A percentile compares a stretch with the other conserved stretches of the same genome.
Evolutionary conservation across 495 filamentous ascomycete genomes (phyloP).

Genomic region (Trichoderma virens): DNA sequence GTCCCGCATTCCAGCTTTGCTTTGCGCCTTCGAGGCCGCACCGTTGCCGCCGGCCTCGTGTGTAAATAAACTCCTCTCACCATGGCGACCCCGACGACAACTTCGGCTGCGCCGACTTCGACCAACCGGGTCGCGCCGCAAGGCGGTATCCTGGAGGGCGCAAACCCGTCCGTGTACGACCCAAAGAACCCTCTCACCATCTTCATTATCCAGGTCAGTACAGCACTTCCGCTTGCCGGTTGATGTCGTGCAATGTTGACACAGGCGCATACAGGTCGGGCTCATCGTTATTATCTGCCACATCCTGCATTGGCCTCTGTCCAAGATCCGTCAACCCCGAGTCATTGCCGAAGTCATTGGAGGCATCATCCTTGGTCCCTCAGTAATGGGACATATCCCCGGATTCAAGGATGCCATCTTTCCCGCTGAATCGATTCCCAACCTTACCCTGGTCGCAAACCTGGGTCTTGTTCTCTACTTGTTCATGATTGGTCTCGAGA

Average conservation of each 20-base stretch:
- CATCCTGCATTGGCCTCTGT: conserved; percentile 66
- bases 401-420: conserved; percentile 75
- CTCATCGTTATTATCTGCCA: conserved; percentile 91
- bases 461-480: conserved; percentile 85
- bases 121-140: conserved; percentile 12
- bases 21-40: neutral
- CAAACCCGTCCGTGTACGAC: conserved; percentile 64
- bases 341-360: conserved; percentile 96
- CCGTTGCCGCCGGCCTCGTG: neutral
- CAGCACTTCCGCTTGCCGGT: neutral
- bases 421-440: conserved; percentile 52
- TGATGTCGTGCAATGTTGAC: neutral
- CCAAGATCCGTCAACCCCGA: conserved; percentile 77
- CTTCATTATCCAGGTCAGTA: conserved; percentile 84
- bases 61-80: neutral
- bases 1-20: neutral
- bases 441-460: conserved; percentile 68
- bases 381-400: conserved; percentile 76
- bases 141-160: conserved; percentile 61
- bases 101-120: conserved; percentile 9
- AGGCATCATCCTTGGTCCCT: conserved; percentile 83
- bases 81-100: conserved; percentile 8
- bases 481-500: conserved; percentile 88
- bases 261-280: conserved; percentile 48
- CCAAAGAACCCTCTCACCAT: conserved; percentile 78